A percentile compares a stretch with the other conserved stretches of the same genome.
Conservation (phyloP, 352 stramenopile genomes). For the Phytopythium sindhum region DNA sequence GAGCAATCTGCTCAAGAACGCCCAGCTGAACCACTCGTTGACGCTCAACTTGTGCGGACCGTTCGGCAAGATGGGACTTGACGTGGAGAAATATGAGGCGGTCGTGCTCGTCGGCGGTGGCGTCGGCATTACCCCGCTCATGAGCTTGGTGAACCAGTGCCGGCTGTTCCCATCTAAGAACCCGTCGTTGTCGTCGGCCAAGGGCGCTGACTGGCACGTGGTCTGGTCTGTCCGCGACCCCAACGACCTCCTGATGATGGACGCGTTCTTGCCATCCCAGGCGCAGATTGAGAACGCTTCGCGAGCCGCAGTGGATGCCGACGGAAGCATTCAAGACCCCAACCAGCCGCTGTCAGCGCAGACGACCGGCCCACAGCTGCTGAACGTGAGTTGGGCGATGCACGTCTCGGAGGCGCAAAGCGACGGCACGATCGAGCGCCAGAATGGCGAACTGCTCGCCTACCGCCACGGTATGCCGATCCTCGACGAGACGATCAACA, state of each 20-base stretch:
- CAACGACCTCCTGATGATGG: slow-evolving; percentile 70
- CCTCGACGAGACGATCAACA: slow-evolving; percentile 71
- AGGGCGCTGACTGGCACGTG: slow-evolving; percentile 46
- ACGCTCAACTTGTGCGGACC: slow-evolving; percentile 59
- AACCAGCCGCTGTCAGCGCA: slow-evolving; percentile 27
- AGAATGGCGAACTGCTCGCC: slow-evolving; percentile 50
- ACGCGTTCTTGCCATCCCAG: slow-evolving; percentile 60
- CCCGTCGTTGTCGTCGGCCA: slow-evolving; percentile 8
- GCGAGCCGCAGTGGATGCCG: slow-evolving; percentile 15
- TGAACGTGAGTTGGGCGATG: slow-evolving; percentile 57
- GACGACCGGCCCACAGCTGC: slow-evolving; percentile 9
- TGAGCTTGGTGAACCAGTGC: slow-evolving; percentile 74
- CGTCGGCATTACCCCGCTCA: slow-evolving; percentile 75
- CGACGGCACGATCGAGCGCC: slow-evolving; percentile 39
- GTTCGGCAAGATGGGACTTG: slow-evolving; percentile 58
- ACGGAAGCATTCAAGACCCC: slow-evolving; percentile 38
- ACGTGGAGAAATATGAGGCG: slow-evolving; percentile 62
- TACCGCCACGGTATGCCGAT: slow-evolving; percentile 54
- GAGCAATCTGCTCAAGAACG: slow-evolving; percentile 40
- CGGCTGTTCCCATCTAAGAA: slow-evolving; percentile 30
- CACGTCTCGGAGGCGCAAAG: slow-evolving; percentile 55
- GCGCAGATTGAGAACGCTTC: slow-evolving; percentile 34
- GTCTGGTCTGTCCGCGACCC: slow-evolving; percentile 61
- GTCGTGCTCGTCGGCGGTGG: slow-evolving; percentile 67
- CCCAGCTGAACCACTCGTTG: slow-evolving; percentile 37